phyloP scores from a whole-genome alignment of 23 red algal genomes.

The Pyropia haitanensis region DNA sequence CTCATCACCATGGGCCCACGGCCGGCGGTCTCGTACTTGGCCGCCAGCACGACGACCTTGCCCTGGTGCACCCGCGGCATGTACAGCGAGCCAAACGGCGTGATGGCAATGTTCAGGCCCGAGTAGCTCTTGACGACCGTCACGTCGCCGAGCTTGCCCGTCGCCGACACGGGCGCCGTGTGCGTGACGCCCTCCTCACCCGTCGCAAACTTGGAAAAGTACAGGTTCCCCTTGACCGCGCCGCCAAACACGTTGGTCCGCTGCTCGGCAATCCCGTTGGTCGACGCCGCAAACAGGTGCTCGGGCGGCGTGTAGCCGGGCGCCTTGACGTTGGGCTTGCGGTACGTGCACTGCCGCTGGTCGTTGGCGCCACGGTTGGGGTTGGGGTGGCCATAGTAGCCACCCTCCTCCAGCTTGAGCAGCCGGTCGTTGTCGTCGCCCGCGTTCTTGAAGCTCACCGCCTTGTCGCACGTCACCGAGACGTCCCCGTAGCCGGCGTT shows the following conservation, averaged over 20 bases:
- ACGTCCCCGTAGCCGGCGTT: conserved; percentile 50
- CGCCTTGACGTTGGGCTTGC: conserved; percentile 20
- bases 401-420: conserved; percentile 20
- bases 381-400: conserved; percentile 60
- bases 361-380: conserved; percentile 10
- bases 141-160: conserved; percentile 20
- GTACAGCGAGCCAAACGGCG: conserved; percentile 29
- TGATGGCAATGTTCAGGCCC: conserved; percentile 29
- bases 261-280: conserved; percentile 50
- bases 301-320: conserved; percentile 3
- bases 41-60: conserved; percentile 10
- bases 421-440: conserved; percentile 24
- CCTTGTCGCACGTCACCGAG: conserved; percentile 29
- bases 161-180: conserved; percentile 23
- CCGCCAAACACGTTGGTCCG: conserved; percentile 54
- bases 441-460: conserved; percentile 9
- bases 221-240: conserved; percentile 39
- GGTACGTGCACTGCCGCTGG: conserved; percentile 28
- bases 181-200: conserved; percentile 19
- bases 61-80: conserved; percentile 51
- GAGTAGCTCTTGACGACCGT: conserved; percentile 36
- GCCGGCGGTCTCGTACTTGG: neutral
- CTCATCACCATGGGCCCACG: conserved; percentile 20
- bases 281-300: conserved; percentile 24
- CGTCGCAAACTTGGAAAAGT: conserved; percentile 43